Evolutionary conservation across 2,329 filamentous ascomycete genomes (phyloP), one percentile per base, ranked within the genome.

Genomic region (Hypoxylon sp.): DNA sequence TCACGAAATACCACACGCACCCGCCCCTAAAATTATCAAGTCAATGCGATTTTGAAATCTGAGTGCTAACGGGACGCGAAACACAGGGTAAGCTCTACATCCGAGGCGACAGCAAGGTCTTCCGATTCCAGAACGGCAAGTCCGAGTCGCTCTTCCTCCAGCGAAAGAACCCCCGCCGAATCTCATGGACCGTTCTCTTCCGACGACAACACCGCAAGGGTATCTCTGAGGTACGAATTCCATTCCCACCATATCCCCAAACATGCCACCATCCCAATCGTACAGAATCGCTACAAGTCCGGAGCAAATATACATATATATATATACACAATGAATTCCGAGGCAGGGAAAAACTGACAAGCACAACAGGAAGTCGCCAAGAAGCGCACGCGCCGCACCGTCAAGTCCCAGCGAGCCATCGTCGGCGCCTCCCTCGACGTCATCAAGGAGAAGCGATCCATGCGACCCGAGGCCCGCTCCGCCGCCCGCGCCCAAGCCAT

Each of bases 51-150:
- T 36, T 9, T 18, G 3, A 14, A 59, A 22, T n/a, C n/a, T 7
- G 45, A 64, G 64, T 64, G 65, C 77, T 79, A 72, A 79, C 71
- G 48, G 49, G 67, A 54, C 52, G 66, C 45, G 78, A 80, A 80
- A 45, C 78, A 80, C 81, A 98, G 96, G 96, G 96, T 88, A 98
- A 98, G 89, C 92, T 99, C 87, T 99, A 95, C 88, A 87, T 99
- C 89, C 93, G 96, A 85, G 94, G 95, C 82, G 96, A 99, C 89
- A 97, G 92, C 93, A 99, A 98, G 89, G 90, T 98, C 89, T 99
- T 99, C 92, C 94, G 96, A 82, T 99, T 99, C 92, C 93, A 97
- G 86, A 97, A 97, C 86, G 93, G 96, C 88, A 99, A 99, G 88
- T 95, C 93, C 85, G 96, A 99, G 87, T 97, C 93, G 76, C 93